phyloP scores from a whole-genome alignment of 2,329 filamentous ascomycete species.

The Colletotrichum cereale region DNA sequence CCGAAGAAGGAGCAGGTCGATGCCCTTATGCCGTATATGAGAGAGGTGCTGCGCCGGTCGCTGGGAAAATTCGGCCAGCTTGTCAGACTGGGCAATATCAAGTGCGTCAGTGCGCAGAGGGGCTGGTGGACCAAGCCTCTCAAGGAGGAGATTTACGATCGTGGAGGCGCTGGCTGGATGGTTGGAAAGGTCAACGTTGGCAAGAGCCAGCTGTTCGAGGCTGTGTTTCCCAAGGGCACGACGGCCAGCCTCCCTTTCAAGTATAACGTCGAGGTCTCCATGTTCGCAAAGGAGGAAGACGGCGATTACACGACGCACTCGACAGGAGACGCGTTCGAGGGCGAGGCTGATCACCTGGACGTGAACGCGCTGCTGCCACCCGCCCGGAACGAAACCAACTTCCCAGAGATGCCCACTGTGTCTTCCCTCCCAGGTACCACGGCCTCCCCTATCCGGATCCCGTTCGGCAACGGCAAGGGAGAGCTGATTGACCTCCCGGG shows the following conservation, averaged over 20 bases:
- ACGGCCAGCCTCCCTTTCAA: slow-evolving; percentile 26
- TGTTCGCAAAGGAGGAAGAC: slow-evolving; percentile 38
- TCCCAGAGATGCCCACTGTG: slow-evolving; percentile 86
- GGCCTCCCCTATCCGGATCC: slow-evolving; percentile 92
- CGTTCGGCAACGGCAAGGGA: slow-evolving; percentile 86
- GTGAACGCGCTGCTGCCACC: slow-evolving; percentile 78
- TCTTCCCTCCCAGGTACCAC: slow-evolving; percentile 93
- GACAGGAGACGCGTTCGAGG: slow-evolving; percentile 29
- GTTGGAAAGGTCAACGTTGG: slow-evolving; percentile 99
- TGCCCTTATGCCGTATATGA: slow-evolving; percentile 85
- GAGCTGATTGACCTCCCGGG: slow-evolving; percentile 96
- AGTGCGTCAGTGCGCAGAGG: slow-evolving; percentile 86
- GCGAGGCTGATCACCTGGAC: slow-evolving; percentile 50
- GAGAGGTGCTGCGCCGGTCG: slow-evolving; percentile 80
- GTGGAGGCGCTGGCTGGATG: slow-evolving; percentile 92
- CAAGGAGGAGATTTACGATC: slow-evolving; percentile 86
- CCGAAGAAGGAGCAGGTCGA: slow-evolving; percentile 88
- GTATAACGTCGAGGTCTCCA: slow-evolving; percentile 31
- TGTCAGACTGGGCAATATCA: slow-evolving; percentile 88
- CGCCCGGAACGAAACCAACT: slow-evolving; percentile 77
- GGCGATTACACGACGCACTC: slow-evolving; percentile 20
- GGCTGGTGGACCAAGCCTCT: slow-evolving; percentile 92
- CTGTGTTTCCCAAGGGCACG: slow-evolving; percentile 84
- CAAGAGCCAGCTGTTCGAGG: slow-evolving; percentile 91
- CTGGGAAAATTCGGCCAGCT: slow-evolving; percentile 76